Evolutionary conservation across 1,284 basidiomycete species (phyloP), one percentile per base, ranked within the genome.

Genomic region (Ceratobasidium sp.): DNA sequence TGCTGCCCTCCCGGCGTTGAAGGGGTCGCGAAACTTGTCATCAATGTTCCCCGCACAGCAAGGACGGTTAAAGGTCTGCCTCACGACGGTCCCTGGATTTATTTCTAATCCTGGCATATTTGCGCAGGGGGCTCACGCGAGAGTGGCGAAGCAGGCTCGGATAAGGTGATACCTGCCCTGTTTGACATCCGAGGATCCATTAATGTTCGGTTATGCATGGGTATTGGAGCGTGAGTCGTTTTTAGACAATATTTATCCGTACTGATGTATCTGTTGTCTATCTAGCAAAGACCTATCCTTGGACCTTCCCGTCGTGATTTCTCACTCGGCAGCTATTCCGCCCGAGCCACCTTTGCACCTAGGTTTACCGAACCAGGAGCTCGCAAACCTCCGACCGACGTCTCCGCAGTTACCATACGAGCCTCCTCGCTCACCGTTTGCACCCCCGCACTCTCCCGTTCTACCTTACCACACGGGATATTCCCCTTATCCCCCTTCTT

Each of bases 21-120:
- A 79, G 92, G 92, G 29, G 85, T 92, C 0, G 92, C 92, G 0
- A 88, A 86, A 77, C 85, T 93, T 8, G 90, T 92, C 4, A 89
- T 93, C 76, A 88, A 92, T 79, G 86, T 92, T 13, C 92, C 92
- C 2, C 84, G 82, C 58, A 81, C 84, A 74, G 88, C 90, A 0
- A 83, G 88, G 74, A 88, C 88, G 7, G 87, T 90, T 6, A 86
- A 84, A 76, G 89, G 90, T 41, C 39, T 39, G 65, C 34, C 16
- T 29, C n/a, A 41, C 22, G 13, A 37, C 19, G 19, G 31, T 61
- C 34, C 31, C 34, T 24, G 34, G 39, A 24, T 54, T 54, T 6
- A 22, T 56, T 56, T 69, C 27, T 54, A 16, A 58, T 54, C 24
- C 41, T 43, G n/a, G 1, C 7, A 62, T 89, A 89, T 19, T 74